Evolutionary conservation across 2,329 filamentous ascomycete genomes (phyloP), one percentile per base, ranked within the genome.

Genomic region (Pseudocercospora fijiensis): DNA sequence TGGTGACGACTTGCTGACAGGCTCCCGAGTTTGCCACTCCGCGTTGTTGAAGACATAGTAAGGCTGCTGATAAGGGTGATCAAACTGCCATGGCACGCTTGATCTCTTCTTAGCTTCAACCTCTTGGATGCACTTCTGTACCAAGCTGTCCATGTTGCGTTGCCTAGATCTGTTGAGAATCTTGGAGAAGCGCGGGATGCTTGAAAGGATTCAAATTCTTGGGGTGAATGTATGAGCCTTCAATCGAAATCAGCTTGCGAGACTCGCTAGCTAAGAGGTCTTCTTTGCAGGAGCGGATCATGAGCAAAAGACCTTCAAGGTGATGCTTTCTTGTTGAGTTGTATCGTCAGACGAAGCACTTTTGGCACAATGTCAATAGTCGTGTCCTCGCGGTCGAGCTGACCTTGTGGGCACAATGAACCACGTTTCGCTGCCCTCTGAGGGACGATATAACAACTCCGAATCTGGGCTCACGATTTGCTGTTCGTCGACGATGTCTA

Each of bases 31-130:
- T n/a, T 63, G 57, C 70, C 70, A 71, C 24, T 61, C 58, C 11
- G 37, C 60, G 20, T 49, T 57, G 24, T 61, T 22, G 20, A 57
- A 67, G 20, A 20, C 28, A 53, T 71, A 65, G 59, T 61, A 68
- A 6, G 69, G 63, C 57, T 73, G 71, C 24, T 60, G 41, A 41
- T 59, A 64, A 18, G 70, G 67, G 30, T 69, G 53, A 55, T 73
- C 70, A 10, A 66, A 30, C 22, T 66, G 57, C 71, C 71, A 73
- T 4, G 69, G 69, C 13, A 70, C 61, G 20, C 20, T 59, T 10
- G 57, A 45, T 30, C 57, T 64, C 53, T 58, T 60, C 60, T 69
- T 69, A 18, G 60, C 45, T 52, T 67, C 63, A 16, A 68, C 65
- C 20, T 63, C 27, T 41, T 63, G 45, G 22, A 71, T 60, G 3